Base-by-base conservation (phyloP, 352 stramenopile genomes). In the Halophytophthora batemanensis region DNA sequence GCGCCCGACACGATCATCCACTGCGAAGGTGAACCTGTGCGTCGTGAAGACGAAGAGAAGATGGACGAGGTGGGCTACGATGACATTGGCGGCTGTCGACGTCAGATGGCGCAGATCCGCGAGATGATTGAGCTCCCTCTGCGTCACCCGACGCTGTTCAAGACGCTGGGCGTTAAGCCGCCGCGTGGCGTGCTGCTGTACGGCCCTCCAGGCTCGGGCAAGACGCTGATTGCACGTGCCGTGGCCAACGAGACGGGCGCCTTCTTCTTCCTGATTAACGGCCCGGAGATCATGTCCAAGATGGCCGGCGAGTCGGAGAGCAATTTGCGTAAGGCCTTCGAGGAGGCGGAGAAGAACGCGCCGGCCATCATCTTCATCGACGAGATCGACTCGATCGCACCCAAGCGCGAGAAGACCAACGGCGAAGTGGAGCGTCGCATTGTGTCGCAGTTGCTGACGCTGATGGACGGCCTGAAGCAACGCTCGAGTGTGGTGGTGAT, bases 301-400 rank as follows among this genome's bases (percentile, higher is more conserved):
- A 97, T 97, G 90, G 87, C 90, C 2, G 93, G 93, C 42, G 93
- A 98, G 62, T 95, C 77, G 0, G 90, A 98, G 61, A 90, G 69
- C 50, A 97, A 97, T 70, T 45, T 97, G 47, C 86, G 96, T 36
- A 98, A 98, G 70, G 96, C 96, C 8, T 99, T 99, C 56, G 95
- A 99, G 64, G 95, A 99, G 69, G 97, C 97, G 0, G 96, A 99
- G 77, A 99, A 99, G 84, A 99, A 99, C 70, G 95, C 96, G 2
- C 97, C 97, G 18, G 90, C 96, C n/a, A 99, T 99, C 69, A 99
- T 99, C 59, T 99, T 99, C 64, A 99, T 99, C 69, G 97, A 99
- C 77, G 97, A 99, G 57, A 99, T 99, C 60, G 97, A 99, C 68
- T 99, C 96, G 13, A 91, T 94, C 53, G 96, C 96, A 8, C 97